Percentiles rank a stretch among this genome's conserved stretches.
These are phyloP conservation scores for Chlorella sp. DNA, from an alignment of 139 green algal genomes.

Conservation along the genomic window DNA sequence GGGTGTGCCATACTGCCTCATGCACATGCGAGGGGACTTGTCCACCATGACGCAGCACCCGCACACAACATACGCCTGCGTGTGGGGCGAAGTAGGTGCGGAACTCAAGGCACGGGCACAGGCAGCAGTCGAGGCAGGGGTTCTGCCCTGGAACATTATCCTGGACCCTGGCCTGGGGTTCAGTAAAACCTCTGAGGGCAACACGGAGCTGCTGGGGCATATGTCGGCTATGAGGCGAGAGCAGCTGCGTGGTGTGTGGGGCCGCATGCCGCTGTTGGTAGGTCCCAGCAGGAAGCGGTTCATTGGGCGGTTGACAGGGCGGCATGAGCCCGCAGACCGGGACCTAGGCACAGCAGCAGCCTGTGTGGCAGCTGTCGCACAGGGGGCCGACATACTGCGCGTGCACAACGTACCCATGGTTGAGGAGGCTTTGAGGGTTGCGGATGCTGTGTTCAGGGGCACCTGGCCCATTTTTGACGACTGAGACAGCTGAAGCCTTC, in stretches of 20 bases:
- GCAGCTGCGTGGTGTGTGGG: constrained; percentile 22
- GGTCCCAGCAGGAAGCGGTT: constrained; percentile 78
- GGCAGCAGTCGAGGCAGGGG: constrained; percentile 53
- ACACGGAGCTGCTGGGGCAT: constrained; percentile 58
- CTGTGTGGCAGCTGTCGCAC: background rate
- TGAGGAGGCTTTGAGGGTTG: constrained; percentile 57
- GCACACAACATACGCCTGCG: constrained; percentile 56
- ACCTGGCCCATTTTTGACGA: no score
- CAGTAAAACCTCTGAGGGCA: constrained; percentile 64
- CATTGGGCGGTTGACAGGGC: constrained; percentile 57
- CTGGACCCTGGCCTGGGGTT: constrained; percentile 90
- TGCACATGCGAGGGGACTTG: constrained; percentile 91
- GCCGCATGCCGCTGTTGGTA: constrained; percentile 54
- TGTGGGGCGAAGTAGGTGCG: constrained; percentile 49
- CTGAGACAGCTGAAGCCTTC: background rate
- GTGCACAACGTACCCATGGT: constrained; percentile 69
- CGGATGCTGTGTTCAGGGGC: constrained; percentile 43
- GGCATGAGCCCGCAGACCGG: background rate
- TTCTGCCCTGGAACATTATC: constrained; percentile 82
- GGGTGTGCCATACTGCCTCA: constrained; percentile 87
- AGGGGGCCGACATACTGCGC: constrained; percentile 58
- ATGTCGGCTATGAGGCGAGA: constrained; percentile 45
- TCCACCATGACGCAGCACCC: constrained; percentile 62
- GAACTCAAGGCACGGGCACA: constrained; percentile 51
- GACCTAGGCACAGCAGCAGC: background rate